Evolutionary conservation across 2,329 filamentous ascomycete species (phyloP), one percentile per base, ranked within the genome.

Genomic region (Sclerotinia spermophila): DNA sequence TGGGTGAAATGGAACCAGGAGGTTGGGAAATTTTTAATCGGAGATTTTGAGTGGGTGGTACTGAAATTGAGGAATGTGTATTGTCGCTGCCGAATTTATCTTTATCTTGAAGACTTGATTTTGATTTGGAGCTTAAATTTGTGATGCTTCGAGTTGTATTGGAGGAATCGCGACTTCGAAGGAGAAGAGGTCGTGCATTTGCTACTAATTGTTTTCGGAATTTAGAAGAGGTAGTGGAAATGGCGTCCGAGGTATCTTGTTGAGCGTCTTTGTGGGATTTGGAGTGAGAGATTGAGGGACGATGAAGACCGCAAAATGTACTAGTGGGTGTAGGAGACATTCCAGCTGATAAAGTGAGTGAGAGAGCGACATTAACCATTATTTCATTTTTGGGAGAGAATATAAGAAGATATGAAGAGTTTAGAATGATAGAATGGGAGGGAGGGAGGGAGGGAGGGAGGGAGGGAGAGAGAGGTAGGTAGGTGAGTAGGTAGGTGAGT

Each of bases 301-400:
- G 67, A 45, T 61, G 55, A 61, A 64, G 61, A 38, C 61, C 61
- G 40, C 61, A 64, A 30, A 64, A 64, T 38, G 24, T 64, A 7
- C 60, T 48, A 11, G 30, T 51, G 35, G 61, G 24, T 38, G 61
- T 48, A 24, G 61, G 61, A 64, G 61, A 64, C 61, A 64, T 64
- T 48, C 60, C 60, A 62, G 42, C 21, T 64, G 61, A 27, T 44
- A 61, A 42, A 4, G 48, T 40, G 33, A 42, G 38, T 30, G 48
- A 51, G 8, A 68, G 44, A 24, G 35, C 40, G 40, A 68, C 53
- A 61, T 68, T 68, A 45, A 60, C 53, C 40, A 68, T 68, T 61
- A 61, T 68, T 68, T 40, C 42, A 68, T 58, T 21, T 40, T 55
- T 42, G 38, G 30, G 7, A 45, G 40, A 8, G 13, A 30, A 40